Conservation (phyloP, 2,329 filamentous ascomycete genomes). For the Pseudogymnoascus sp. region DNA sequence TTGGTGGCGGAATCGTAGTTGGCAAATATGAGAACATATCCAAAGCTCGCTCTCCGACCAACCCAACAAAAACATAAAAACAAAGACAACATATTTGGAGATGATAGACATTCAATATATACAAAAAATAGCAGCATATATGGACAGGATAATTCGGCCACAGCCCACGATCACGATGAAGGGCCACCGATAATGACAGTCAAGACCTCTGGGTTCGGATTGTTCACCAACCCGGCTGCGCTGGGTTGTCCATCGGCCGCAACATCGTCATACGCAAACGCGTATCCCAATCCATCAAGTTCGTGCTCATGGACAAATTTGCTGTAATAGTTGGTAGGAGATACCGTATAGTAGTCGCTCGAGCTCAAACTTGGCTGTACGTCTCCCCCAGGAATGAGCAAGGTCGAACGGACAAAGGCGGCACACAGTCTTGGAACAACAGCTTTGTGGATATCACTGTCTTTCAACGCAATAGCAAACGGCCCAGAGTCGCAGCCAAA, state of each 20-base stretch:
- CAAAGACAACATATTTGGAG: background rate
- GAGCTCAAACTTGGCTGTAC: constrained; percentile 37
- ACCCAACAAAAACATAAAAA: background rate
- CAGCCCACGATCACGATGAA: background rate
- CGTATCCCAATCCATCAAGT: constrained; percentile 56
- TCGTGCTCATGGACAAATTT: constrained; percentile 56
- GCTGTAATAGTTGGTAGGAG: constrained; percentile 59
- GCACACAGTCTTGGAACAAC: constrained; percentile 69
- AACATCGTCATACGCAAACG: constrained; percentile 68
- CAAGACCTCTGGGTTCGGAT: constrained; percentile 24
- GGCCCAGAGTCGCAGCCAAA: constrained; percentile 55
- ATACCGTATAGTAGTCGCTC: constrained; percentile 48
- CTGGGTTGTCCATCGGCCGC: constrained; percentile 46
- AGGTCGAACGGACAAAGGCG: constrained; percentile 66
- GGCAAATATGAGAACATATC: background rate
- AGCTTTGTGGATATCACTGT: background rate
- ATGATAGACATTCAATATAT: background rate
- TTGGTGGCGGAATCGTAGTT: background rate
- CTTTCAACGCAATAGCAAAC: constrained; percentile 34
- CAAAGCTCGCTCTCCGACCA: background rate
- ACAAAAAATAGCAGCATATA: background rate
- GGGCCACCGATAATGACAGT: background rate
- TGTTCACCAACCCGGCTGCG: constrained; percentile 56
- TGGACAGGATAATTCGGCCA: background rate
- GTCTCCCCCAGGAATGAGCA: constrained; percentile 41